Evolutionary conservation across 2,329 filamentous ascomycete genomes (phyloP).

Genomic region (Paecilomyces sp.): DNA sequence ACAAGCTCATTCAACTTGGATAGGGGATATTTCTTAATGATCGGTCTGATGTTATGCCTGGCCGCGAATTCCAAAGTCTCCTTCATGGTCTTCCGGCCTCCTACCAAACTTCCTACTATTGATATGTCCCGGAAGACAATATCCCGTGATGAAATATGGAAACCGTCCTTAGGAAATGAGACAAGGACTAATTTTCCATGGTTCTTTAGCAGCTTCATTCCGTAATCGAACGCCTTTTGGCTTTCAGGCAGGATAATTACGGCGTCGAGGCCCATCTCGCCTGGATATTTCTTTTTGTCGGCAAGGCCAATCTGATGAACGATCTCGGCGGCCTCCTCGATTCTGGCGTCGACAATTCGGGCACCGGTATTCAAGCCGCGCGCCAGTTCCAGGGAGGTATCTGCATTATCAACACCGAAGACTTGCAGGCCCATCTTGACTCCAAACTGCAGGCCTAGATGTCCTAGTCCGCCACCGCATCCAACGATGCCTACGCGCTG

Average conservation of each 20-base stretch:
- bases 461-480: conserved; percentile 30
- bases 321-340: conserved; percentile 19
- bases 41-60: conserved; percentile 7
- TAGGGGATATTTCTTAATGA: conserved; percentile 11
- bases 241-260: conserved; percentile 42
- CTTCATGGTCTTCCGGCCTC: conserved; percentile 10
- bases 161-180: conserved; percentile 35
- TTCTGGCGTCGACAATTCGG: conserved; percentile 34
- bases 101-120: conserved; percentile 12
- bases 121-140: conserved; percentile 15
- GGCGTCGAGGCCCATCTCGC: conserved; percentile 40
- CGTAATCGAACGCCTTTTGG: conserved; percentile 43
- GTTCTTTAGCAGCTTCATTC: conserved; percentile 35
- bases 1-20: conserved; percentile 15
- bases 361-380: conserved; percentile 22
- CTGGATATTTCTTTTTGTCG: conserved; percentile 5
- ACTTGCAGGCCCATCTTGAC: conserved; percentile 29
- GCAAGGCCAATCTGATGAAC: conserved; percentile 14
- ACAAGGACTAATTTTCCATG: conserved; percentile 42
- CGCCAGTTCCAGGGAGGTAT: conserved; percentile 17
- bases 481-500: conserved; percentile 35
- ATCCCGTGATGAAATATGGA: conserved; percentile 13
- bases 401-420: conserved; percentile 27
- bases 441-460: conserved; percentile 29
- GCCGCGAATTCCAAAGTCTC: conserved; percentile 15